phyloP scores from a whole-genome alignment of 768 basidiomycete species.

The Lyophyllum shimeji region DNA sequence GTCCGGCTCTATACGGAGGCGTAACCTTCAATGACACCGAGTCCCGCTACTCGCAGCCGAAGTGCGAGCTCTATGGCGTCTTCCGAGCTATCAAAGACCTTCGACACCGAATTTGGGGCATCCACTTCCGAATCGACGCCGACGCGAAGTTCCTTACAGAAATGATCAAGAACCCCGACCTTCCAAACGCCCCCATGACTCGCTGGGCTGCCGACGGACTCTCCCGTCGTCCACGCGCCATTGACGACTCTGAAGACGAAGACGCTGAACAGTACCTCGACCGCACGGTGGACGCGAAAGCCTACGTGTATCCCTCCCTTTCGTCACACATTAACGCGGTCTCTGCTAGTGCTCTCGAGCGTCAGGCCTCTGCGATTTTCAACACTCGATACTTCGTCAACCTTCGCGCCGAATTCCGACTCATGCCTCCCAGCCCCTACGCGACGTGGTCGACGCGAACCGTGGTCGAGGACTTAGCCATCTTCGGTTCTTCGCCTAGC shows the following conservation, averaged over 20 bases:
- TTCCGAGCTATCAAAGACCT: slow-evolving; percentile 30
- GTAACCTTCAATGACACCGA: slow-evolving; percentile 27
- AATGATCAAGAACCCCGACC: slow-evolving; percentile 35
- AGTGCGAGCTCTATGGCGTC: slow-evolving; percentile 36
- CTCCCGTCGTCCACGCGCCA: slow-evolving; percentile 20
- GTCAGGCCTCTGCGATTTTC: no score
- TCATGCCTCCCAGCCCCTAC: background rate
- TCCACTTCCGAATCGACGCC: slow-evolving; percentile 30
- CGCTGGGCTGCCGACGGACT: slow-evolving; percentile 38
- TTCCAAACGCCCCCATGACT: slow-evolving; percentile 34
- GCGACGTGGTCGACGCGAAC: background rate
- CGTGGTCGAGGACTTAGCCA: background rate
- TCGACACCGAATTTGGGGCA: slow-evolving; percentile 28
- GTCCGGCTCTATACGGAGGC: slow-evolving; percentile 28
- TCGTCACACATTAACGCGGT: no score
- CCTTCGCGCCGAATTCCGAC: no score
- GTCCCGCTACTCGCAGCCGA: slow-evolving; percentile 37
- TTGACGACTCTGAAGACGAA: no score
- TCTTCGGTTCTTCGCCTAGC: background rate
- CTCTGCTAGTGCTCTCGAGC: no score
- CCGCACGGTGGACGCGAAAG: no score
- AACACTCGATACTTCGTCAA: no score
- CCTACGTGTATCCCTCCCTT: no score
- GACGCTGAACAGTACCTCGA: no score
- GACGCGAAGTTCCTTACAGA: slow-evolving; percentile 34